phyloP scores from a whole-genome alignment of 2,329 filamentous ascomycete genomes.

The Cyphellophora attinorum region DNA sequence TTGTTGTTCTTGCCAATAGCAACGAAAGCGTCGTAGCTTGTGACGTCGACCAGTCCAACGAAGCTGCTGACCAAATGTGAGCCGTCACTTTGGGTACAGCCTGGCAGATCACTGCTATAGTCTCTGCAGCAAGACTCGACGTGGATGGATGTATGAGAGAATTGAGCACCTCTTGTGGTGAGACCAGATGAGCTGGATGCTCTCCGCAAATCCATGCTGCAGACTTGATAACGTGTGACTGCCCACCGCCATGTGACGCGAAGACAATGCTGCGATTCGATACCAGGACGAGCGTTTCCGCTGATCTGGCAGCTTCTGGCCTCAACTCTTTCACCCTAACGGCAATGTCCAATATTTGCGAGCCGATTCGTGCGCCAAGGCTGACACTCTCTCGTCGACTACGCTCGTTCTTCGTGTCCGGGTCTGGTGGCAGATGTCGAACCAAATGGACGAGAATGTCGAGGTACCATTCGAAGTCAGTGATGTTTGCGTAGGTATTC shows the following conservation, averaged over 20 bases:
- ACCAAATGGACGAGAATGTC: conserved; percentile 75
- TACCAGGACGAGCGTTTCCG: conserved; percentile 59
- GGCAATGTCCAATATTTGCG: conserved; percentile 79
- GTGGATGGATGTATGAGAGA: conserved; percentile 61
- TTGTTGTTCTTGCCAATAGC: conserved; percentile 69
- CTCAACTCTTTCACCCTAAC: conserved; percentile 84
- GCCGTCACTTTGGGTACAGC: conserved; percentile 79
- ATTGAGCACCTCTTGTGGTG: conserved; percentile 62
- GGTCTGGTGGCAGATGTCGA: conserved; percentile 14
- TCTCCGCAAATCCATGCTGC: conserved; percentile 83
- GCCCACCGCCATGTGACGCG: conserved; percentile 39
- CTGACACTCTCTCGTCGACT: conserved; percentile 12
- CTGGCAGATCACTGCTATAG: conserved; percentile 73
- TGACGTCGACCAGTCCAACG: conserved; percentile 59
- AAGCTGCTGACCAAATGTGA: conserved; percentile 55
- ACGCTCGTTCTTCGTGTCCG: neutral
- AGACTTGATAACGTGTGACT: conserved; percentile 59
- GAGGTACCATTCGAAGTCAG: conserved; percentile 97
- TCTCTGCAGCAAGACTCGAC: conserved; percentile 49
- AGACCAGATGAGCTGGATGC: conserved; percentile 63
- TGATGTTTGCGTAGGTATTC: conserved; percentile 75
- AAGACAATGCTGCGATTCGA: conserved; percentile 52
- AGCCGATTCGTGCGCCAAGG: conserved; percentile 51
- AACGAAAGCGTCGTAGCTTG: conserved; percentile 67
- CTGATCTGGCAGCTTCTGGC: conserved; percentile 68